Percentiles rank a stretch among this genome's conserved stretches.
These are phyloP conservation scores for Serendipita vermifera DNA, from an alignment of 768 basidiomycete genomes.

Conservation along the genomic window DNA sequence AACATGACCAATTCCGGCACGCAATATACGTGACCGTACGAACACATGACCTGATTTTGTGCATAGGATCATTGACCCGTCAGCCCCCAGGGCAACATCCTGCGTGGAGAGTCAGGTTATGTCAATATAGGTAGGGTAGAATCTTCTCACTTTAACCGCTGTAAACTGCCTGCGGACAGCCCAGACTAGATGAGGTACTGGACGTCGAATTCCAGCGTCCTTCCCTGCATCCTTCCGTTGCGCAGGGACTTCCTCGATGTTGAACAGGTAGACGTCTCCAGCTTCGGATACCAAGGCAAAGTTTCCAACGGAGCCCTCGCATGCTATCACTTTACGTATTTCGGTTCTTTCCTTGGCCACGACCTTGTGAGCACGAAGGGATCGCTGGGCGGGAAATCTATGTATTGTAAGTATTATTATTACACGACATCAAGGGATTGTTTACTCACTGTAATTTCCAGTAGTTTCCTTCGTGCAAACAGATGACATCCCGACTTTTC, in stretches of 20 bases:
- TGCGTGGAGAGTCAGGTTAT: constrained; percentile 18
- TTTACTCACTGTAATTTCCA: constrained; percentile 55
- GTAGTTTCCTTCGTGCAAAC: constrained; percentile 62
- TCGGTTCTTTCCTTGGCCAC: constrained; percentile 24
- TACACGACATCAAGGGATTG: not conserved
- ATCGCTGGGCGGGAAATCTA: constrained; percentile 59
- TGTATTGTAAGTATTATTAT: no score
- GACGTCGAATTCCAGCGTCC: constrained; percentile 30
- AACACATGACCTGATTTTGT: constrained; percentile 93
- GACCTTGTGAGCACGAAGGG: not conserved
- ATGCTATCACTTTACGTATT: constrained; percentile 67
- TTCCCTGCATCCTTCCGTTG: constrained; percentile 19
- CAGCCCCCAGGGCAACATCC: constrained; percentile 82
- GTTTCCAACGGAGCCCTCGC: constrained; percentile 44
- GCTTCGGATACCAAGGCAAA: constrained; percentile 74
- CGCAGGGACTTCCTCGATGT: constrained; percentile 16
- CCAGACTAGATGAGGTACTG: constrained; percentile 82
- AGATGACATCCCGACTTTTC: constrained; percentile 66
- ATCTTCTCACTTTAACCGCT: constrained; percentile 48
- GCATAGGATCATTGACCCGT: constrained; percentile 81
- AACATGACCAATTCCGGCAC: constrained; percentile 33
- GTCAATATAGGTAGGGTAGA: not conserved
- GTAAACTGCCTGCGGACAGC: constrained; percentile 76
- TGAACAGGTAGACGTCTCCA: constrained; percentile 88
- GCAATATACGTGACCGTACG: constrained; percentile 49